Percentiles rank a stretch among this genome's conserved stretches.
phyloP scores from a whole-genome alignment of 495 filamentous ascomycete genomes.

The Annulohypoxylon maeteangense region DNA sequence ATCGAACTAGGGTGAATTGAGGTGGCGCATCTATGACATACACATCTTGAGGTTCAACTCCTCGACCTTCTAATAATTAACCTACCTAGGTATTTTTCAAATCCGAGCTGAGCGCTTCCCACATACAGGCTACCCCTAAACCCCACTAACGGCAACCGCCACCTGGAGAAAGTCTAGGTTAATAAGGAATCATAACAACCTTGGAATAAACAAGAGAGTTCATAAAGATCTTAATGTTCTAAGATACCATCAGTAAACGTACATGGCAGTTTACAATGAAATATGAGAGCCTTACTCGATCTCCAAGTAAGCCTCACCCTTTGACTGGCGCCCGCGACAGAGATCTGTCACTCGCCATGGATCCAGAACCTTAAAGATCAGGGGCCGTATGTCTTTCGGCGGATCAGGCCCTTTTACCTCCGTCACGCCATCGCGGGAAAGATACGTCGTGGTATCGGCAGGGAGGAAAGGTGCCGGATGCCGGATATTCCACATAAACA shows the following conservation, averaged over 20 bases:
- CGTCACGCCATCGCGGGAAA: neutral
- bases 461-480: conserved; percentile 10
- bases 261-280: too few species aligned
- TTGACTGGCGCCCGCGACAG: neutral
- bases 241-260: too few species aligned
- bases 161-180: too few species aligned
- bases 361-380: neutral
- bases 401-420: neutral
- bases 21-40: too few species aligned
- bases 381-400: neutral
- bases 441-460: neutral
- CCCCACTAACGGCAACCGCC: too few species aligned
- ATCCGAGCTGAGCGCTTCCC: too few species aligned
- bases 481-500: conserved; percentile 7
- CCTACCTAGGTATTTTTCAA: neutral
- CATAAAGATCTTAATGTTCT: too few species aligned
- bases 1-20: too few species aligned
- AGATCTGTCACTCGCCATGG: neutral
- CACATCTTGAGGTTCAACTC: neutral
- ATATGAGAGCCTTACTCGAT: neutral
- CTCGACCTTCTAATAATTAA: neutral
- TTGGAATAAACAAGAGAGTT: too few species aligned
- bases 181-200: too few species aligned
- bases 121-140: too few species aligned
- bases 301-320: neutral